Evolutionary conservation across 2,329 filamentous ascomycete species (phyloP).

Genomic region (Leptodontidium sp.): DNA sequence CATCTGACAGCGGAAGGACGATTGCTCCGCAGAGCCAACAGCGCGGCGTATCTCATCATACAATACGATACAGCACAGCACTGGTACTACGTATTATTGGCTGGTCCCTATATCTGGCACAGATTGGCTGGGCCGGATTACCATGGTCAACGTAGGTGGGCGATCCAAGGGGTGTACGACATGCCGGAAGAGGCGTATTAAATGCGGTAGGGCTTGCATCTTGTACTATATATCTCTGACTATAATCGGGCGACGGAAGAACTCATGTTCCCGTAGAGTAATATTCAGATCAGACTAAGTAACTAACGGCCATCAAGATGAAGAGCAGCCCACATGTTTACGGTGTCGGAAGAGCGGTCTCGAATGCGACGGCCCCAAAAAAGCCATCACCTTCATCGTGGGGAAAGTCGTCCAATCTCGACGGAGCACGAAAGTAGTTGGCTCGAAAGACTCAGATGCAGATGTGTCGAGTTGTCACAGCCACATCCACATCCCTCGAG

Average conservation of each 20-base stretch:
- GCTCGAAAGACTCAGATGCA: background rate
- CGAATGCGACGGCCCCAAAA: constrained; percentile 41
- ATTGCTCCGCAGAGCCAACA: background rate
- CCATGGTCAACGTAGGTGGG: constrained; percentile 46
- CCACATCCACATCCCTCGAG: constrained; percentile 10
- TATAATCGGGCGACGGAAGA: background rate
- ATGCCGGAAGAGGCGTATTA: constrained; percentile 45
- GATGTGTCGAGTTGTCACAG: background rate
- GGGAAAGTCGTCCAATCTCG: constrained; percentile 44
- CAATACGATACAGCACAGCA: too few species aligned
- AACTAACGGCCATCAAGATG: constrained; percentile 37
- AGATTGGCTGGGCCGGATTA: constrained; percentile 11
- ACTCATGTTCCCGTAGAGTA: background rate
- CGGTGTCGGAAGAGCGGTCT: constrained; percentile 42
- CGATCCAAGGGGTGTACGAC: constrained; percentile 46
- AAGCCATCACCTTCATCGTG: constrained; percentile 41
- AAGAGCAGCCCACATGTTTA: constrained; percentile 42
- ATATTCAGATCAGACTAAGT: constrained; percentile 4
- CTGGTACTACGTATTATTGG: too few species aligned
- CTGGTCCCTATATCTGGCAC: background rate
- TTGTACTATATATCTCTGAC: background rate
- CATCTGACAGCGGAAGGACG: background rate
- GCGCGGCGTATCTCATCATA: background rate
- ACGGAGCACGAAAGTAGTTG: constrained; percentile 25
- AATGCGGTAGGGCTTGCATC: constrained; percentile 43